Evolutionary conservation across 768 basidiomycete species (phyloP).

Genomic region (Chalciporus piperatus): DNA sequence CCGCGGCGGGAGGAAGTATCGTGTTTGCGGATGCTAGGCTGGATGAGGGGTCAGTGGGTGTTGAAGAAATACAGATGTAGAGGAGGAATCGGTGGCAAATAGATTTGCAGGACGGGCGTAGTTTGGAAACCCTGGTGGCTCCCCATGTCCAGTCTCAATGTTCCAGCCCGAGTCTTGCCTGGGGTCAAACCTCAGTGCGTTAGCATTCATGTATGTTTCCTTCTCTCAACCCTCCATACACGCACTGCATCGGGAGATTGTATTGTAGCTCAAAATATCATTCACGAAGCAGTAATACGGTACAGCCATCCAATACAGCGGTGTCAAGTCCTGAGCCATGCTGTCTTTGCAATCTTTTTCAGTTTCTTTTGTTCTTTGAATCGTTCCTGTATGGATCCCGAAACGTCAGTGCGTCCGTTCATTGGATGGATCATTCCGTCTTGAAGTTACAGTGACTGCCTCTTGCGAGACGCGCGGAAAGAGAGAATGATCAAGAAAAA

Average conservation of each 20-base stretch:
- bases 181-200: no score
- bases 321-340: constrained; percentile 67
- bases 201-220: no score
- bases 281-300: neutral
- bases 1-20: neutral
- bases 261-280: constrained; percentile 1
- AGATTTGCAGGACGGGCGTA: neutral
- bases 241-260: neutral
- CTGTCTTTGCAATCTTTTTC: constrained; percentile 87
- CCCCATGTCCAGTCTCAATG: no score
- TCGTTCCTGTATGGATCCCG: constrained; percentile 53
- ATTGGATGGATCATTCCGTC: constrained; percentile 13
- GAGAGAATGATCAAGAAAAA: constrained; percentile 16
- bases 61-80: neutral
- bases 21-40: neutral
- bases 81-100: no score
- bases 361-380: constrained; percentile 78
- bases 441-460: constrained; percentile 14
- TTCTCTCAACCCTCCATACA: no score
- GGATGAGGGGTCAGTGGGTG: neutral
- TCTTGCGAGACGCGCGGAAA: constrained; percentile 19
- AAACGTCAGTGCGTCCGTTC: constrained; percentile 27
- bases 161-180: no score
- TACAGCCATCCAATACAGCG: constrained; percentile 1
- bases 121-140: neutral